Evolutionary conservation across 106 monocot genomes (phyloP).

Genomic region (Dioscorea zingiberensis): DNA sequence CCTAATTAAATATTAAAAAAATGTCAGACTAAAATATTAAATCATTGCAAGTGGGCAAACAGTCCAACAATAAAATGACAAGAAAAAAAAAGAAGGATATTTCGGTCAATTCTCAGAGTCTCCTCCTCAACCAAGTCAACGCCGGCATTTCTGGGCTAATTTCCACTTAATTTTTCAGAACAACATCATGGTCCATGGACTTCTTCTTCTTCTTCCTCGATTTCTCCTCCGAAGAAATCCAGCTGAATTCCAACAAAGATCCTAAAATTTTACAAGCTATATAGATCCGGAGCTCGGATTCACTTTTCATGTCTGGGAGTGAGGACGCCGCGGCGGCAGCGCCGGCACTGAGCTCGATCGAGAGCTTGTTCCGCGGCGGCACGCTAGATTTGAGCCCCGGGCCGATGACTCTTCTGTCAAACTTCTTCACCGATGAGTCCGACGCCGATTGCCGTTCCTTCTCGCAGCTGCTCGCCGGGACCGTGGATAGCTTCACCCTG

Average conservation of each 20-base stretch:
- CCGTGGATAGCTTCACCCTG: conserved; percentile 14
- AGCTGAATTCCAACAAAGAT: background rate
- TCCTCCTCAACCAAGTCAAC: background rate
- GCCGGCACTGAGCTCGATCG: no score
- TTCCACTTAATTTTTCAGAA: no score
- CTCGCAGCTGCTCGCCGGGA: conserved; percentile 51
- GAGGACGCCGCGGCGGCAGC: no score
- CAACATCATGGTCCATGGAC: background rate
- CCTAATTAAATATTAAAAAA: no score
- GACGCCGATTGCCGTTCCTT: conserved; percentile 35
- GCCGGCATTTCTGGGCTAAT: background rate
- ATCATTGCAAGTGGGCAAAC: no score
- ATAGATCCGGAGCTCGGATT: no score
- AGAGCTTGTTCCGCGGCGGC: no score
- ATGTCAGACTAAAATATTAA: no score
- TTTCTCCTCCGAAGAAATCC: background rate
- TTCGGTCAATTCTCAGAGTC: background rate
- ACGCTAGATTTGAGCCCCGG: conserved; percentile 24
- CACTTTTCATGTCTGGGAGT: no score
- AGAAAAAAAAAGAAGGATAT: background rate
- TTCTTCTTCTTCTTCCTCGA: background rate
- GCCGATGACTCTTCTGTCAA: conserved; percentile 46
- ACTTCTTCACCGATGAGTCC: conserved; percentile 36
- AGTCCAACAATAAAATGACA: background rate
- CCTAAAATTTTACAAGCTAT: background rate